Evolutionary conservation across 2,329 filamentous ascomycete species (phyloP), one percentile per base, ranked within the genome.

Genomic region (Trichoderma endophyticum): DNA sequence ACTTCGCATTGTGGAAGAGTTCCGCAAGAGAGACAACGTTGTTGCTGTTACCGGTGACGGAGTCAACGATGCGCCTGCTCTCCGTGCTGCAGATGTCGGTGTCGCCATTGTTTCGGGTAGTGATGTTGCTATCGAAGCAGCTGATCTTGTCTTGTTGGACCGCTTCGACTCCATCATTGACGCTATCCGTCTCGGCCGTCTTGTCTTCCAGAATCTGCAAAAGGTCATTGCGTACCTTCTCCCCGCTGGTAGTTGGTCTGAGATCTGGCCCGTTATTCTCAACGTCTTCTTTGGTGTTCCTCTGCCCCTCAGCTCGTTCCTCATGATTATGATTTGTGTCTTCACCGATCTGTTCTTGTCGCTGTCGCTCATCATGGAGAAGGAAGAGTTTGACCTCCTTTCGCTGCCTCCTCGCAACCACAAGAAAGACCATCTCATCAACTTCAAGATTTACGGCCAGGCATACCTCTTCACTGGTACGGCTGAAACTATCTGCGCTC

Each of bases 21-120:
- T 93, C 26, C 90, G 91, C 74, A 79, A 81, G 24, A 82, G 87
- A 15, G 86, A 87, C 24, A 87, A 89, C 32, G 87, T 87, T 1
- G 90, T 89, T 12, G 91, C 90, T 39, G 92, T 93, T 83, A 93
- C 91, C n/a, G 92, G 91, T 34, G 91, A 94, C 73, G 90, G 90
- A 11, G 91, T 90, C 9, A 91, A 92, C 71, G 90, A 92, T 73
- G 90, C 89, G 0, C 90, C 90, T 0, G 90, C 90, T 2, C 82
- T 92, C 39, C 89, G 89, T 65, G 89, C 88, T 36, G 89, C 90
- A 1, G 89, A 91, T 74, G 89, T 91, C 0, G 90, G 90, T n/a
- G 92, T 93, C 70, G 89, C 89, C 4, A 89, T 92, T 82, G 89
- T 89, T 8, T 83, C 86, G 0, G 89, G 90, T 4, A 89, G 86